phyloP scores from a whole-genome alignment of 164 flowering plant species.

The Sextonia rubra region DNA sequence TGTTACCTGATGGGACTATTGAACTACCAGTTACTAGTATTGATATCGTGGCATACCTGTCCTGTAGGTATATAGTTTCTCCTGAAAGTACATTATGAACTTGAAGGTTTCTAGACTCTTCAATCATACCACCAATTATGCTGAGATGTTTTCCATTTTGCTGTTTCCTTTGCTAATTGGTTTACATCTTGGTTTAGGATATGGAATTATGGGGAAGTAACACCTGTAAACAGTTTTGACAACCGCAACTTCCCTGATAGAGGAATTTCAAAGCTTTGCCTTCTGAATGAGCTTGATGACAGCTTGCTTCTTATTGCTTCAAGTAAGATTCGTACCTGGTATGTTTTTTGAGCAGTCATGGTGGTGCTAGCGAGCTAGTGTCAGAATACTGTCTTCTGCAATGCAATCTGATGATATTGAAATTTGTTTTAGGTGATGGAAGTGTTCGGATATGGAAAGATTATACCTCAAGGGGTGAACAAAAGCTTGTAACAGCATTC shows the following conservation, averaged over 20 bases:
- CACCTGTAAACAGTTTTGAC: conserved; percentile 68
- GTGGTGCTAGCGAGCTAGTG: conserved; percentile 12
- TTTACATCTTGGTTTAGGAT: conserved; percentile 38
- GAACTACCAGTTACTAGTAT: too few species aligned
- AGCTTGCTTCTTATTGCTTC: conserved; percentile 97
- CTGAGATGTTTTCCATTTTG: too few species aligned
- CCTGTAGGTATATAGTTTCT: too few species aligned
- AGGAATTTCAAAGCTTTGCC: conserved; percentile 88
- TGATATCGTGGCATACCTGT: too few species aligned
- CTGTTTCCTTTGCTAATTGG: background rate
- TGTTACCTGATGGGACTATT: too few species aligned
- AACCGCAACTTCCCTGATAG: conserved; percentile 83
- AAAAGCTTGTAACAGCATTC: conserved; percentile 90
- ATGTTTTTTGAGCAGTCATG: conserved; percentile 15
- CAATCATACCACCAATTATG: too few species aligned
- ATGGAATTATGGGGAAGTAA: conserved; percentile 80
- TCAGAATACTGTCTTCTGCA: background rate
- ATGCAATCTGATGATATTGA: background rate
- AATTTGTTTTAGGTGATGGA: conserved; percentile 67
- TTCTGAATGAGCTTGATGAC: conserved; percentile 91
- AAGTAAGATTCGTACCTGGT: conserved; percentile 43
- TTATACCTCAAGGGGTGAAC: conserved; percentile 53
- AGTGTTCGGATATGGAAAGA: conserved; percentile 91
- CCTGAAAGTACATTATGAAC: too few species aligned
- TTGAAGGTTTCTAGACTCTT: too few species aligned